Evolutionary conservation across 441 rosid species (phyloP).

Genomic region (Pelargonium citronellum): DNA sequence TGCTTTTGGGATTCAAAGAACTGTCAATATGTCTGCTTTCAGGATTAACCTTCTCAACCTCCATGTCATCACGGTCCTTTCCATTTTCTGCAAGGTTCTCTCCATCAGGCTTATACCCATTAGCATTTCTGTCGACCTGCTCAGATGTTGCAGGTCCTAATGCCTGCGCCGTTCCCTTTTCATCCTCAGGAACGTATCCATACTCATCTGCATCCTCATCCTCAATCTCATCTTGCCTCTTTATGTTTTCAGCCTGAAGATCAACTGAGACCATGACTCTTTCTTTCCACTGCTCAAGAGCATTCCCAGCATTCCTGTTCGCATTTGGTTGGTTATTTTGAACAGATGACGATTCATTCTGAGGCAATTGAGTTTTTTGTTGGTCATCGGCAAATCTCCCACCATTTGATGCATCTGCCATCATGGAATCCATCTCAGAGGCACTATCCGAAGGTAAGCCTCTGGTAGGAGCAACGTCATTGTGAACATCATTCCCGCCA

Average conservation of each 20-base stretch:
- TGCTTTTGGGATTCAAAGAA: constrained; percentile 31
- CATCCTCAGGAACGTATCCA: constrained; percentile 67
- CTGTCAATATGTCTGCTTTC: constrained; percentile 39
- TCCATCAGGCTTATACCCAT: constrained; percentile 43
- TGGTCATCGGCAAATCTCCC: constrained; percentile 50
- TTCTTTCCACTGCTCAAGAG: constrained; percentile 90
- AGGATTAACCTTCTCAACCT: constrained; percentile 45
- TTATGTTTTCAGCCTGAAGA: constrained; percentile 45
- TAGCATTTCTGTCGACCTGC: constrained; percentile 58
- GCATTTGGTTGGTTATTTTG: constrained; percentile 64
- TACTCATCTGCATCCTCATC: constrained; percentile 73
- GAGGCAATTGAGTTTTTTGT: constrained; percentile 38
- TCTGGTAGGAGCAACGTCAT: constrained; percentile 46
- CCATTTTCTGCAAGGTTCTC: constrained; percentile 34
- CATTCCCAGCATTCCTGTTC: constrained; percentile 78
- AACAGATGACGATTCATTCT: constrained; percentile 39
- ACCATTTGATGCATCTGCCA: constrained; percentile 44
- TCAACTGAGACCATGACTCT: constrained; percentile 70
- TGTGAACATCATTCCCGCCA: constrained; percentile 33
- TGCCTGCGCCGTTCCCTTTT: constrained; percentile 77
- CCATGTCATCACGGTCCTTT: constrained; percentile 54
- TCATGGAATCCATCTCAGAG: constrained; percentile 47
- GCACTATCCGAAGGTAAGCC: constrained; percentile 46
- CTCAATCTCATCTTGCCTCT: constrained; percentile 51
- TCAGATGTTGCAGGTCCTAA: constrained; percentile 87